Evolutionary conservation across 1,284 basidiomycete genomes (phyloP), one percentile per base, ranked within the genome.

Genomic region (Cutaneotrichosporon mucoides): DNA sequence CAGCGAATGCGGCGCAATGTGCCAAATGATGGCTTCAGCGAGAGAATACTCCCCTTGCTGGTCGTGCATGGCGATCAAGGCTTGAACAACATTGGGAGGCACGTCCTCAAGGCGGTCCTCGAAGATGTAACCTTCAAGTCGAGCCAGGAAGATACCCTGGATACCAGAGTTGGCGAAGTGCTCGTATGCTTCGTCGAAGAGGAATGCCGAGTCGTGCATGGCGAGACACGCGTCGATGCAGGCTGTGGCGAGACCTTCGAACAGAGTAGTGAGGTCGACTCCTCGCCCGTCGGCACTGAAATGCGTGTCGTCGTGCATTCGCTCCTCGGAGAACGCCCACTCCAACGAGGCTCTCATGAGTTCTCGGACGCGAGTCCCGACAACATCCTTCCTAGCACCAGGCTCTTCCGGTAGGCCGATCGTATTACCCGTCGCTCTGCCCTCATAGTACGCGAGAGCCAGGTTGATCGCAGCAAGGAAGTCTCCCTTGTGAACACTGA

Each of bases 181-280:
- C 71, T 95, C 91, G 79, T 90, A 98, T 10, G 96, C 82, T 55
- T 96, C 92, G 69, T 96, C 89, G 73, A 94, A 98, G 4, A 98
- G 81, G 73, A 94, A 92, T 36, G 89, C 85, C 66, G 85, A 86
- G 71, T 94, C 87, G 58, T 83, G 83, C 54, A 96, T 83, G 1
- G 88, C 85, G 36, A 94, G 82, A 75, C 88, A 94, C 4, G 92
- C 92, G 4, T 86, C 85, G 13, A 89, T 86, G 72, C 88, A 95
- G 1, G 86, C 85, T 4, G 83, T 80, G 1, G 97, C 92, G 4
- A 99, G 82, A 35, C 85, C 87, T 77, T 97, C 90, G 68, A 98
- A 99, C 9, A 98, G 80, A 15, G 84, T 81, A 0, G 92, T 97
- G 44, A 92, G 84, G 74, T 98, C 93, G 5, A 97, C 92, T 33